These are phyloP conservation scores for Penicillium canescens DNA, from an alignment of 495 filamentous ascomycete genomes.

Conservation along the genomic window DNA sequence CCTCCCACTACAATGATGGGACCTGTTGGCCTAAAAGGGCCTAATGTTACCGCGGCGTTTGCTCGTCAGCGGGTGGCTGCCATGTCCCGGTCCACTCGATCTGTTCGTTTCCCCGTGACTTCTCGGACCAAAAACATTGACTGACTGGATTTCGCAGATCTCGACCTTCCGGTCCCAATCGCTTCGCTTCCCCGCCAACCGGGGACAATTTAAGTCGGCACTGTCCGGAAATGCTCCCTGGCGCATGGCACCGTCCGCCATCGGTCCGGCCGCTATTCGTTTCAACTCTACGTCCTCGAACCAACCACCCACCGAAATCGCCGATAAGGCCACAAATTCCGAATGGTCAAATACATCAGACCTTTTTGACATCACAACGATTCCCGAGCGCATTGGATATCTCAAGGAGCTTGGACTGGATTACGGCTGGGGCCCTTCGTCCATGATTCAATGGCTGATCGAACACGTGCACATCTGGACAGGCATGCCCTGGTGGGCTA, in stretches of 20 bases:
- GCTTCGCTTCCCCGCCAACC: slow-evolving; percentile 22
- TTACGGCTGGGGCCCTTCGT: slow-evolving; percentile 76
- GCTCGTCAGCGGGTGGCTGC: slow-evolving; percentile 36
- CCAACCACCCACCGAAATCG: slow-evolving; percentile 19
- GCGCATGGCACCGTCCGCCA: slow-evolving; percentile 22
- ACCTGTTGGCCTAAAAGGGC: slow-evolving; percentile 35
- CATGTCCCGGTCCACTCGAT: slow-evolving; percentile 36
- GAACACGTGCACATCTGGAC: slow-evolving; percentile 78
- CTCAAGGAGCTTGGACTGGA: slow-evolving; percentile 81
- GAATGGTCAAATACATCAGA: slow-evolving; percentile 16
- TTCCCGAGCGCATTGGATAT: slow-evolving; percentile 78
- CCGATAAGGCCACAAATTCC: slow-evolving; percentile 9
- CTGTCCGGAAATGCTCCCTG: slow-evolving; percentile 26
- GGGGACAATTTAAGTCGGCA: slow-evolving; percentile 21
- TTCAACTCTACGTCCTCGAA: slow-evolving; percentile 47
- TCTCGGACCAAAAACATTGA: slow-evolving; percentile 5
- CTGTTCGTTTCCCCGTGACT: slow-evolving; percentile 32
- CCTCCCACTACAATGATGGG: slow-evolving; percentile 36
- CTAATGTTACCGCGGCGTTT: slow-evolving; percentile 27
- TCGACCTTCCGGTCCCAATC: slow-evolving; percentile 37
- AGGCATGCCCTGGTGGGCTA: slow-evolving; percentile 79
- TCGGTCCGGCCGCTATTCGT: slow-evolving; percentile 30
- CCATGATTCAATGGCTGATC: slow-evolving; percentile 67
- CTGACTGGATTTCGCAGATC: slow-evolving; percentile 33
- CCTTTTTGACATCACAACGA: slow-evolving; percentile 41